phyloP scores from a whole-genome alignment of 176 grass and related monocot species.

The Cocos nucifera region DNA sequence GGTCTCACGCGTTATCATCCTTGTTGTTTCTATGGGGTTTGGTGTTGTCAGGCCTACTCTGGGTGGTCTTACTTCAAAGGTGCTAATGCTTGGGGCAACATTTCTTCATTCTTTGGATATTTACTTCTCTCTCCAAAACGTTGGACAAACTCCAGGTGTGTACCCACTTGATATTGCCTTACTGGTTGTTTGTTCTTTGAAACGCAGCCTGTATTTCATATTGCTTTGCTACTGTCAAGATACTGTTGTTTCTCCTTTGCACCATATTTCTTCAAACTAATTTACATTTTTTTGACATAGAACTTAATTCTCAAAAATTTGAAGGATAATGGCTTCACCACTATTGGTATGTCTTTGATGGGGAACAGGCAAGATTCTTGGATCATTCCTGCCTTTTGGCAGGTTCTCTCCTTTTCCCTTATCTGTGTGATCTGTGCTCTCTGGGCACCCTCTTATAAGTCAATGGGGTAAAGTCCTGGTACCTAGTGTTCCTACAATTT shows the following conservation, averaged over 20 bases:
- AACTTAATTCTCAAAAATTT: too few relatives aligned
- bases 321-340: slow-evolving; percentile 10
- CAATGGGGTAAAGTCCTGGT: slow-evolving; percentile 49
- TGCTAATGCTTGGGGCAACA: slow-evolving; percentile 86
- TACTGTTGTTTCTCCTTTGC: too few relatives aligned
- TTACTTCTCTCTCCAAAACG: slow-evolving; percentile 86
- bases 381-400: slow-evolving; percentile 99
- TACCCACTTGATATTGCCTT: neutral
- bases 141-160: slow-evolving; percentile 81
- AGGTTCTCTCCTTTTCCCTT: slow-evolving; percentile 87
- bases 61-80: slow-evolving; percentile 92
- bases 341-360: slow-evolving; percentile 3
- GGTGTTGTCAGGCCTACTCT: slow-evolving; percentile 90
- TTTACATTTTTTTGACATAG: too few relatives aligned
- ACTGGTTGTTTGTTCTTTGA: too few relatives aligned
- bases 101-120: slow-evolving; percentile 94
- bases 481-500: neutral
- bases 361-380: slow-evolving; percentile 76
- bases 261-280: too few relatives aligned
- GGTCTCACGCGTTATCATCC: slow-evolving; percentile 68
- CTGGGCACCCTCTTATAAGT: slow-evolving; percentile 92
- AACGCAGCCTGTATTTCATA: too few relatives aligned
- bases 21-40: slow-evolving; percentile 92
- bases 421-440: slow-evolving; percentile 83
- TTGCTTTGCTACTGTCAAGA: too few relatives aligned